phyloP scores from a whole-genome alignment of 116 monocot species.

The Phalaenopsis hybrid region DNA sequence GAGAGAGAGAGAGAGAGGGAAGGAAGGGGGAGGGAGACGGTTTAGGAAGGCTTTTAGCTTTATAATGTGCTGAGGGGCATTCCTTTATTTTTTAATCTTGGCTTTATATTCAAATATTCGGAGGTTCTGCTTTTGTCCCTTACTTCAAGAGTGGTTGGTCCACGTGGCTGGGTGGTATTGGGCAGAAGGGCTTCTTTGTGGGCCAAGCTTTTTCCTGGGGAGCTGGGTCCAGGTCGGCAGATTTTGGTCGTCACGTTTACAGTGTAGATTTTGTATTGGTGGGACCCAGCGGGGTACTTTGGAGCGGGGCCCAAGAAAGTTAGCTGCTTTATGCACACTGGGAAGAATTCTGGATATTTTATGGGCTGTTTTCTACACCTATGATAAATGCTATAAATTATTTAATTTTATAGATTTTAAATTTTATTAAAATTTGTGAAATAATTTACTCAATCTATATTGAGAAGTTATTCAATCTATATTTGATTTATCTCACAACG shows the following conservation, averaged over 20 bases:
- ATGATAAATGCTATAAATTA: too few relatives aligned
- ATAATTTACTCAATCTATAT: too few relatives aligned
- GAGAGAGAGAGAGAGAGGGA: slow-evolving; percentile 18
- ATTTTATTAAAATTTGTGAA: too few relatives aligned
- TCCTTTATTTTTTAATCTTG: slow-evolving; percentile 4
- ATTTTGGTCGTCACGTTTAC: slow-evolving; percentile 16
- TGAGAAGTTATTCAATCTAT: too few relatives aligned
- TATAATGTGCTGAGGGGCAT: slow-evolving; percentile 13
- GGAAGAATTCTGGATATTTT: too few relatives aligned
- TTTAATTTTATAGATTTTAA: too few relatives aligned
- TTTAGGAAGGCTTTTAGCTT: slow-evolving; percentile 17
- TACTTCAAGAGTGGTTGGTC: neutral
- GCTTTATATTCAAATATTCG: slow-evolving; percentile 34
- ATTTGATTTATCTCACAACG: too few relatives aligned
- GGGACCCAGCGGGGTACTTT: neutral
- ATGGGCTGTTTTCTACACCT: too few relatives aligned
- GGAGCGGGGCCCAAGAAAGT: slow-evolving; percentile 3
- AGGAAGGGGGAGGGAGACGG: slow-evolving; percentile 17
- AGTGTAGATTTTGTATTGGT: neutral
- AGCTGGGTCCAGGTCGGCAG: slow-evolving; percentile 1
- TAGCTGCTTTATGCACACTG: neutral
- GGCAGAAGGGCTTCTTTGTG: neutral
- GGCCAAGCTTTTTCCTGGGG: slow-evolving; percentile 18
- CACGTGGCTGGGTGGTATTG: slow-evolving; percentile 16
- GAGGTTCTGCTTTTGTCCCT: slow-evolving; percentile 24